These are phyloP conservation scores for Withania somnifera DNA, from an alignment of 305 asterid species.

Conservation along the genomic window DNA sequence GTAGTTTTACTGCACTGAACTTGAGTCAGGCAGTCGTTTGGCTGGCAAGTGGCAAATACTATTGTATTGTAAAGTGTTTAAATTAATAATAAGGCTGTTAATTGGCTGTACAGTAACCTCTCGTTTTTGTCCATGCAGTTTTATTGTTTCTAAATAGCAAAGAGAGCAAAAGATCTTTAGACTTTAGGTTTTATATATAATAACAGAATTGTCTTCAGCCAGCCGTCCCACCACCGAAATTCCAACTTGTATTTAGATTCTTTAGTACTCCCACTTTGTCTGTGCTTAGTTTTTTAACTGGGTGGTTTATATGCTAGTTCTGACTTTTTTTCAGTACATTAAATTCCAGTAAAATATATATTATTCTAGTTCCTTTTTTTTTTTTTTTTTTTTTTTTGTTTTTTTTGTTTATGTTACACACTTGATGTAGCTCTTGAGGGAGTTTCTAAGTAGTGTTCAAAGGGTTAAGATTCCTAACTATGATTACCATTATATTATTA, in stretches of 20 bases:
- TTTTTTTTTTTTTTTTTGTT: background rate
- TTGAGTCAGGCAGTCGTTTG: background rate
- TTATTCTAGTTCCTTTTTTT: background rate
- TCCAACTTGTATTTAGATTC: conserved; percentile 6
- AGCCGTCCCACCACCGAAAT: conserved; percentile 14
- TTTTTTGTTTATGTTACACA: too few relatives aligned
- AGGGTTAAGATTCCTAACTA: background rate
- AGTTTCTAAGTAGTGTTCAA: background rate
- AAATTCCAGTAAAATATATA: conserved; percentile 9
- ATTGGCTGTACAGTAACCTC: background rate
- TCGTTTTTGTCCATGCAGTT: background rate
- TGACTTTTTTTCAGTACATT: background rate
- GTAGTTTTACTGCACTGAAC: background rate
- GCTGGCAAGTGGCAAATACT: background rate
- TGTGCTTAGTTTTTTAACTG: conserved; percentile 5
- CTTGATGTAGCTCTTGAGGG: background rate
- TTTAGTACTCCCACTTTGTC: conserved; percentile 21
- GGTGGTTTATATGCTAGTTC: conserved; percentile 8
- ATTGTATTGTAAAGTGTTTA: background rate
- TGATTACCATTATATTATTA: background rate
- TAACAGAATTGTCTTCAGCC: background rate
- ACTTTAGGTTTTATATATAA: conserved; percentile 1
- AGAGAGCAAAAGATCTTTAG: background rate
- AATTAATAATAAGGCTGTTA: background rate
- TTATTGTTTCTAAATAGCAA: background rate